Evolutionary conservation across 2,329 filamentous ascomycete genomes (phyloP), one percentile per base, ranked within the genome.

Genomic region (Daldinia sp.): DNA sequence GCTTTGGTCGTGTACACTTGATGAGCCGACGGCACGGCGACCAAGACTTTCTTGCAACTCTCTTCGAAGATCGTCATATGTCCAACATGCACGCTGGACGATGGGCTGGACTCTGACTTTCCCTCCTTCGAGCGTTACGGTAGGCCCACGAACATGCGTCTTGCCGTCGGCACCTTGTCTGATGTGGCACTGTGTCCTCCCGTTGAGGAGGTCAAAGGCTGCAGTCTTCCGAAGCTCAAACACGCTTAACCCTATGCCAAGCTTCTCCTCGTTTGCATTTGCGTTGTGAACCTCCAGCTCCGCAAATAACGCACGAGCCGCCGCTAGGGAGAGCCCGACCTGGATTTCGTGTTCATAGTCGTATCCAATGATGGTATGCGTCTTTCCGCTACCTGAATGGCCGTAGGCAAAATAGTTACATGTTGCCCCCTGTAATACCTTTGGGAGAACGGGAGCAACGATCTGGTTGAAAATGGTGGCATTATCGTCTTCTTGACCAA

Each of bases 361-460:
- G 56, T 83, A 83, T 2, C 82, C 82, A 6, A 84, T 77, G 54
- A 70, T 65, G 10, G 67, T 70, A 41, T 70, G 67, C 13, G 67
- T 65, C 37, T 70, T 70, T 10, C 67, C 67, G 56, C 67, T 70
- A 10, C 71, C 79, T 1, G 81, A 81, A 69, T 82, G 80, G 2
- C 81, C 81, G 60, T 83, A 83, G 9, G 81, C 81, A 64, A 82
- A 82, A 72, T 82, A 79, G 57, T 79, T 83, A 74, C 81, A 82
- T 12, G 71, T 79, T 13, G 72, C 73, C 3, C 81, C 81, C 10
- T 72, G 56, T 30, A 82, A 59, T 9, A 83, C 76, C 10, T 70
- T 57, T 0, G 79, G 75, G 0, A 83, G 58, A 0, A 73, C 74
- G 3, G 81, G 79, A 13, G 74, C 73, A 3, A 83, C 78, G 2